phyloP scores from a whole-genome alignment of 306 rosid species.

The Cercis canadensis region DNA sequence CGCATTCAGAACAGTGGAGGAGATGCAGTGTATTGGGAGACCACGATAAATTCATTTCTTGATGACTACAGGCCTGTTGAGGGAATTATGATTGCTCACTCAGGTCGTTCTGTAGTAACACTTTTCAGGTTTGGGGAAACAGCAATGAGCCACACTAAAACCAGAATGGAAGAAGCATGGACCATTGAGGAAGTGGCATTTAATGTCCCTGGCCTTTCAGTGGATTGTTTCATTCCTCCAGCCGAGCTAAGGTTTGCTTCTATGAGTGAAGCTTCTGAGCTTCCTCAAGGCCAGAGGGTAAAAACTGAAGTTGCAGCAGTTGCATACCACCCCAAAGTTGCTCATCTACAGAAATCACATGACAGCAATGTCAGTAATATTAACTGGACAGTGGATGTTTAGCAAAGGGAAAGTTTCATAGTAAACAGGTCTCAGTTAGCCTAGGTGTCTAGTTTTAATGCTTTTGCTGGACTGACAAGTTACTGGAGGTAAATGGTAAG shows the following conservation, averaged over 20 bases:
- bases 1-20: constrained; percentile 98
- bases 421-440: constrained; percentile 38
- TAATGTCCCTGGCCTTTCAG: constrained; percentile 91
- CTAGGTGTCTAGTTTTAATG: constrained; percentile 55
- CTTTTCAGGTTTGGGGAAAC: constrained; percentile 99
- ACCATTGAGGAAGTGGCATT: constrained; percentile 97
- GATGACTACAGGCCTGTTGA: constrained; percentile 90
- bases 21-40: constrained; percentile 99
- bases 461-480: constrained; percentile 47
- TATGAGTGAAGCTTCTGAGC: constrained; percentile 79
- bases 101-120: constrained; percentile 92
- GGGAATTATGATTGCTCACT: constrained; percentile 95
- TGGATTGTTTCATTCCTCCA: constrained; percentile 98
- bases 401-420: constrained; percentile 38
- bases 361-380: constrained; percentile 55
- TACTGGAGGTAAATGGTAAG: constrained; percentile 55
- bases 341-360: constrained; percentile 68
- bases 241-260: constrained; percentile 93
- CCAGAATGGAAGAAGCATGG: constrained; percentile 99
- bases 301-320: constrained; percentile 56
- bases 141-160: constrained; percentile 97
- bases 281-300: constrained; percentile 69
- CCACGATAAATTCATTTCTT: constrained; percentile 93
- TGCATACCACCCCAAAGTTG: constrained; percentile 68
- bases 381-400: constrained; percentile 76